These are phyloP conservation scores for Linnemannia elongata DNA, from an alignment of 192 early-diverging fungal genomes.

Conservation along the genomic window DNA sequence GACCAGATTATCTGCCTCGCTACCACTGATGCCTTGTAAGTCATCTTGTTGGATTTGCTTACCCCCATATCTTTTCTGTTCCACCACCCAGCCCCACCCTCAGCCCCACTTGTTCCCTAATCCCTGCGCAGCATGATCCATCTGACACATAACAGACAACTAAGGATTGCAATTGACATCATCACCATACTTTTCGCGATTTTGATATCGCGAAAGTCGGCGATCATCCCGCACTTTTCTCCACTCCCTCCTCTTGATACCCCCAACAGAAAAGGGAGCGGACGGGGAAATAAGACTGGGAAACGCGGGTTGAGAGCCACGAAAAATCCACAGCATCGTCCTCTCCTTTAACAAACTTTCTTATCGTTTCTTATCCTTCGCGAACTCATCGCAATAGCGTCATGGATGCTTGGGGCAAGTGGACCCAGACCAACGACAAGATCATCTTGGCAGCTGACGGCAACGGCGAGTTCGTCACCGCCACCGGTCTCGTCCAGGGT, in stretches of 20 bases:
- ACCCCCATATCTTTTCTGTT: constrained; percentile 56
- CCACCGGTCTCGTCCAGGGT: constrained; percentile 74
- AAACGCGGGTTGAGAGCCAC: background rate
- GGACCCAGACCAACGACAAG: constrained; percentile 61
- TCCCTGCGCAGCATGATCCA: background rate
- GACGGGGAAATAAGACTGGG: background rate
- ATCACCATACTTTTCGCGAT: background rate
- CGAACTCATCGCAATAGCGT: constrained; percentile 29
- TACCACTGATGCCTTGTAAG: constrained; percentile 65
- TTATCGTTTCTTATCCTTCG: background rate
- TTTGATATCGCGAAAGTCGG: too few species aligned
- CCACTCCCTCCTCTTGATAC: background rate
- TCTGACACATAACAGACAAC: background rate
- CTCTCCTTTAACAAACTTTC: background rate
- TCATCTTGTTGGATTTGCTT: constrained; percentile 42
- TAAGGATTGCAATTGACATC: background rate
- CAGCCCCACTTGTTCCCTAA: background rate
- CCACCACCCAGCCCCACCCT: background rate
- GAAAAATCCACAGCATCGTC: constrained; percentile 1
- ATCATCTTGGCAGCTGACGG: constrained; percentile 84
- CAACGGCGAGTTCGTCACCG: constrained; percentile 73
- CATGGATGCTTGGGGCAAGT: constrained; percentile 71
- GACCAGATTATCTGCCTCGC: constrained; percentile 78
- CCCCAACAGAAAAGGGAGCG: background rate
- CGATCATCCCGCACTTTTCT: background rate